A percentile compares a stretch with the other conserved stretches of the same genome.
Evolutionary conservation across 2,329 filamentous ascomycete species (phyloP).

Genomic region (Pleoardoris graminearum): DNA sequence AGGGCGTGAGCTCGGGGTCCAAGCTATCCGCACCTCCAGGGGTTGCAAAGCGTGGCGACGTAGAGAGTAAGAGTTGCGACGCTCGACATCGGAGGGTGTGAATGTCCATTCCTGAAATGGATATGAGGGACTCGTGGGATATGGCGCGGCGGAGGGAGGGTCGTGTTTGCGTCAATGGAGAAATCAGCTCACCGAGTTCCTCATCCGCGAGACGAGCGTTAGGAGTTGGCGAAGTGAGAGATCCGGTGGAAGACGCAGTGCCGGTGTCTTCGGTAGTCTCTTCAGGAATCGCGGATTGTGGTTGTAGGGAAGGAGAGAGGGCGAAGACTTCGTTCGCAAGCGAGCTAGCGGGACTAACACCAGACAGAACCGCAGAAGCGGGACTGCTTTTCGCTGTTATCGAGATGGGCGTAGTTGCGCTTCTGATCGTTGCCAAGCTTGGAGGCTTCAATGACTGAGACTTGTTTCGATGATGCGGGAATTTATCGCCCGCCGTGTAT

Average conservation of each 20-base stretch:
- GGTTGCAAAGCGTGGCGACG: conserved; percentile 57
- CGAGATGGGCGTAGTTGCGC: conserved; percentile 37
- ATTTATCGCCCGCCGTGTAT: conserved; percentile 19
- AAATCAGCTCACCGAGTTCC: conserved; percentile 35
- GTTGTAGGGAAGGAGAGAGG: conserved; percentile 30
- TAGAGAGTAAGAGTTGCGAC: conserved; percentile 67
- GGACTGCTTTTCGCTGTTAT: conserved; percentile 41
- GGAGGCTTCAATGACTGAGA: conserved; percentile 37
- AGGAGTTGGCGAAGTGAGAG: conserved; percentile 26
- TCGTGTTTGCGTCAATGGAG: conserved; percentile 41
- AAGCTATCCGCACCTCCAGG: conserved; percentile 49
- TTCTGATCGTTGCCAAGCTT: conserved; percentile 34
- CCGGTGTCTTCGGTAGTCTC: conserved; percentile 35
- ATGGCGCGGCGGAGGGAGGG: conserved; percentile 63
- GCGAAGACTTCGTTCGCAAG: conserved; percentile 35
- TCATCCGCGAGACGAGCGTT: conserved; percentile 16
- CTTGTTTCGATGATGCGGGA: conserved; percentile 24
- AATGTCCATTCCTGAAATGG: conserved; percentile 84
- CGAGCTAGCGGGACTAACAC: conserved; percentile 37
- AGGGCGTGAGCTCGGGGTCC: conserved; percentile 48
- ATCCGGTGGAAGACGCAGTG: conserved; percentile 18
- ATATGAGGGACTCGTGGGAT: conserved; percentile 89
- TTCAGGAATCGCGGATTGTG: conserved; percentile 41
- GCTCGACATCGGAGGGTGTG: conserved; percentile 77
- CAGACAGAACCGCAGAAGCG: conserved; percentile 37